Conservation (phyloP, 2,329 filamentous ascomycete species). For the Grosmannia huntii region DNA sequence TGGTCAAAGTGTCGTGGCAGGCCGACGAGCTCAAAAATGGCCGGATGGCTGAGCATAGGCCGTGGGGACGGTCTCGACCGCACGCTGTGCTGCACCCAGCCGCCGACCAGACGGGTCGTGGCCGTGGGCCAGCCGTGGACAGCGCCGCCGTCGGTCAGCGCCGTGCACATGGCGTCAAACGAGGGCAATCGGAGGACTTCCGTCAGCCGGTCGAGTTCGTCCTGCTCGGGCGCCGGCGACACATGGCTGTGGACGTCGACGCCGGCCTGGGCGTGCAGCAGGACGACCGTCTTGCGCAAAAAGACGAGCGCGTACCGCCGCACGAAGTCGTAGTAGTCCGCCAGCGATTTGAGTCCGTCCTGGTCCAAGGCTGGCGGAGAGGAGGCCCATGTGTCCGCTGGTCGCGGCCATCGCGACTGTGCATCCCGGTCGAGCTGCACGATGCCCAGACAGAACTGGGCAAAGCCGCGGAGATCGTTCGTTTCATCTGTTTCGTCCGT, state of each 20-base stretch:
- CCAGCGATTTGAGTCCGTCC: constrained; percentile 37
- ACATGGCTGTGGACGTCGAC: constrained; percentile 70
- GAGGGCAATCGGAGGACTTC: constrained; percentile 62
- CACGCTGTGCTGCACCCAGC: constrained; percentile 57
- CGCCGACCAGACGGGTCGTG: constrained; percentile 35
- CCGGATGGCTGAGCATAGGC: constrained; percentile 61
- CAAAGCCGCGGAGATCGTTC: constrained; percentile 28
- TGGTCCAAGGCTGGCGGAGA: no score
- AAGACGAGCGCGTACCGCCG: constrained; percentile 82
- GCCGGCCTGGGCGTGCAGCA: constrained; percentile 79
- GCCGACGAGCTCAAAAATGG: constrained; percentile 87
- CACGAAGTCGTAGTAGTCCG: constrained; percentile 46
- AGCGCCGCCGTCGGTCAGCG: constrained; percentile 30
- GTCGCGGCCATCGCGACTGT: no score
- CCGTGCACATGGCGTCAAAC: constrained; percentile 64
- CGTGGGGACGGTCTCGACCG: constrained; percentile 14
- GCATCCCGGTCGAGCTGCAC: constrained; percentile 28
- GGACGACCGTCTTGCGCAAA: constrained; percentile 69
- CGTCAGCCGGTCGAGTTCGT: constrained; percentile 74
- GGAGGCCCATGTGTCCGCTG: no score
- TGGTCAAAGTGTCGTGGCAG: constrained; percentile 85
- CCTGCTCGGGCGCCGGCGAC: constrained; percentile 47
- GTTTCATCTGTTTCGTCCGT: constrained; percentile 28
- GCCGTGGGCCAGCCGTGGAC: constrained; percentile 35
- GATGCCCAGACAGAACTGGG: constrained; percentile 38